Evolutionary conservation across 106 monocot species (phyloP).

Genomic region (Acorus calamus): DNA sequence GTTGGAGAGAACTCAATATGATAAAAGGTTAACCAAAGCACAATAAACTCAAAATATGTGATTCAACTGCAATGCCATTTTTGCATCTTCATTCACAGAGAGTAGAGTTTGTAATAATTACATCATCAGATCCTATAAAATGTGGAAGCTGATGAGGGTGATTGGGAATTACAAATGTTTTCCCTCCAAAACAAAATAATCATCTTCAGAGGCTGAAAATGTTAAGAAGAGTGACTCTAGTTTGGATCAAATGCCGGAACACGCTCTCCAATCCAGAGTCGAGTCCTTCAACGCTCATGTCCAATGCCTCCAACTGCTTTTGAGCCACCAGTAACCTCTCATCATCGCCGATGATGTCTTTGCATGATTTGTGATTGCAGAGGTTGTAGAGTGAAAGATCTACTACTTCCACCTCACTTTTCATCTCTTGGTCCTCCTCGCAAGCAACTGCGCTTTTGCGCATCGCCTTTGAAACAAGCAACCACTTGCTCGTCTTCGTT

Average conservation of each 20-base stretch:
- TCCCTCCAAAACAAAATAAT: no score
- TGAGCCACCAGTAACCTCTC: conserved; percentile 3
- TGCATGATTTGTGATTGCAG: background rate
- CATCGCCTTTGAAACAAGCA: background rate
- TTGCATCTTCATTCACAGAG: no score
- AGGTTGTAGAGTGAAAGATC: background rate
- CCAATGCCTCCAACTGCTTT: background rate
- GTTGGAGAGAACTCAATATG: no score
- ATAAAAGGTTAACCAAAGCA: no score
- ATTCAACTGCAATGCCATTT: no score
- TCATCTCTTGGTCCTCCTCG: background rate
- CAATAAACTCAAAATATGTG: no score
- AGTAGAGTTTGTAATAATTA: no score
- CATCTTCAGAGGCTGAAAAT: no score
- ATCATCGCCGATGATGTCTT: background rate
- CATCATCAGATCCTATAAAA: conserved; percentile 7
- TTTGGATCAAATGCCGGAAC: no score
- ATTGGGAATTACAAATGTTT: no score
- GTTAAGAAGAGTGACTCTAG: no score
- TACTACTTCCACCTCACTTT: background rate
- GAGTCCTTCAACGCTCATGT: background rate
- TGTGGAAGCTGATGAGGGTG: conserved; percentile 1
- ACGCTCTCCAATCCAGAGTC: no score
- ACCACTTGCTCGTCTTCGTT: background rate
- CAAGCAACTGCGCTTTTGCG: background rate